These are phyloP conservation scores for Reticulascus tulasneorum DNA, from an alignment of 2,329 filamentous ascomycete genomes.

Conservation along the genomic window DNA sequence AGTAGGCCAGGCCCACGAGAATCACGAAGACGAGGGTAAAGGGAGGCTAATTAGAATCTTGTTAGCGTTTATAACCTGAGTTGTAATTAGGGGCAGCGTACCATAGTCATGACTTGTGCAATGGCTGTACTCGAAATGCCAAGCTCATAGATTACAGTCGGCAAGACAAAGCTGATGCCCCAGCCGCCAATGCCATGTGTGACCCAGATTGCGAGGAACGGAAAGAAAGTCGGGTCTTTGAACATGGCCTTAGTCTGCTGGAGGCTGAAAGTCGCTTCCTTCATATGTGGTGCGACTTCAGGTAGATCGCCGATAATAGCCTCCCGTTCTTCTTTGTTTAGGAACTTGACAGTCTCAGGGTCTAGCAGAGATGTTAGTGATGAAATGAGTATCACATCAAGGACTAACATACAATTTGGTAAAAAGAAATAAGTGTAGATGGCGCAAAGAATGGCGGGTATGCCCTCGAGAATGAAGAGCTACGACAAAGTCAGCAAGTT, in stretches of 20 bases:
- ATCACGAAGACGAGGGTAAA: conserved; percentile 21
- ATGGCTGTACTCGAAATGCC: conserved; percentile 21
- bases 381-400: too few species aligned
- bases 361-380: conserved; percentile 6
- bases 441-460: conserved; percentile 19
- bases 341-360: conserved; percentile 18
- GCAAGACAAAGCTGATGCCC: conserved; percentile 22
- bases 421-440: conserved; percentile 19
- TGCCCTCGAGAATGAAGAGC: conserved; percentile 23
- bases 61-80: not conserved
- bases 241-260: conserved; percentile 18
- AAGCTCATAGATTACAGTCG: conserved; percentile 23
- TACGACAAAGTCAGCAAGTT: conserved; percentile 1
- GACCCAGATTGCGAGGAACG: conserved; percentile 22
- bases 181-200: conserved; percentile 23
- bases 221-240: conserved; percentile 17
- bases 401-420: conserved; percentile 16
- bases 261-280: conserved; percentile 16
- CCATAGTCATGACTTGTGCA: conserved; percentile 24
- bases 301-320: conserved; percentile 18
- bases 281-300: conserved; percentile 18
- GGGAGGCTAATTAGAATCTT: conserved; percentile 8
- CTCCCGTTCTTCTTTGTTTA: conserved; percentile 16
- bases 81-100: too few species aligned
- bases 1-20: conserved; percentile 17